Conservation (phyloP, 129 eudicot species). For the Pittosporum tobira region DNA sequence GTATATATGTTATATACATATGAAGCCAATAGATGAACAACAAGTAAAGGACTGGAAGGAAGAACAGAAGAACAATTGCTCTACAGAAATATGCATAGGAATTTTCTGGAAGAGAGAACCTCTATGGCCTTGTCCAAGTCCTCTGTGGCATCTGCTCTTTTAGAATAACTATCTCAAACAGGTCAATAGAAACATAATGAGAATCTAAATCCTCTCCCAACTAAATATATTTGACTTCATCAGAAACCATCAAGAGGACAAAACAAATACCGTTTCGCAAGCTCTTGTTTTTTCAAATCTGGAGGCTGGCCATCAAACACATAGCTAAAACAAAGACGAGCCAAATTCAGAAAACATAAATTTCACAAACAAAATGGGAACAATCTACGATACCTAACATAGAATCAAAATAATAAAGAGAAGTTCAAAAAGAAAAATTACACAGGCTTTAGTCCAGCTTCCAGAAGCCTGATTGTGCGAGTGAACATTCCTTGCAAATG, state of each 20-base stretch:
- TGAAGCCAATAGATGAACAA: background rate
- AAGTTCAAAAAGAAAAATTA: conserved; percentile 22
- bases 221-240: background rate
- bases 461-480: conserved; percentile 86
- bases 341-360: conserved; percentile 1
- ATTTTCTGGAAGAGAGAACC: conserved; percentile 26
- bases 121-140: conserved; percentile 59
- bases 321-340: conserved; percentile 36
- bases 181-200: background rate
- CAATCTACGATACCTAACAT: background rate
- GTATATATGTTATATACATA: too few relatives aligned
- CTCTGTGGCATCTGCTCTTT: conserved; percentile 68
- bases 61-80: background rate
- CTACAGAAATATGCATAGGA: background rate
- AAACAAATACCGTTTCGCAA: conserved; percentile 63
- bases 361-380: conserved; percentile 3
- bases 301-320: conserved; percentile 97
- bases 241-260: background rate
- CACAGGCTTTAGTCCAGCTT: conserved; percentile 97
- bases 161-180: conserved; percentile 40
- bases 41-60: background rate
- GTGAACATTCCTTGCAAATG: conserved; percentile 94
- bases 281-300: conserved; percentile 88
- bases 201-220: conserved; percentile 10
- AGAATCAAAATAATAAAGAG: background rate